Evolutionary conservation across 768 basidiomycete genomes (phyloP).

Genomic region (Agrocybe praecox): DNA sequence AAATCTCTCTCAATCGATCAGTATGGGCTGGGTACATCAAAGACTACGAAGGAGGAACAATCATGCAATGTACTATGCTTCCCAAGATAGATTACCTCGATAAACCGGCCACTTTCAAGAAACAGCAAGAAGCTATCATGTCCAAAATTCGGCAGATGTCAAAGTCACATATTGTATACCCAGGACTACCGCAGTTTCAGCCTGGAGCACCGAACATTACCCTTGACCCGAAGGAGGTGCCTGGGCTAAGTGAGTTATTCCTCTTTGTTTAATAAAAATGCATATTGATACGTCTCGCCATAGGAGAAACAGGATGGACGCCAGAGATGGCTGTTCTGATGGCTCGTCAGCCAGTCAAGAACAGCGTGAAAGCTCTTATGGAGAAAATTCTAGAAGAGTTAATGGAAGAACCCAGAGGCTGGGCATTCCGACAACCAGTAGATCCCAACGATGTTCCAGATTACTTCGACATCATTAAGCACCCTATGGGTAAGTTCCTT

Average conservation of each 20-base stretch:
- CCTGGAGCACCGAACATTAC: constrained; percentile 52
- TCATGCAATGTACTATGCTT: constrained; percentile 99
- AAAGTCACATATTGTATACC: constrained; percentile 82
- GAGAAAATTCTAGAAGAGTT: constrained; percentile 52
- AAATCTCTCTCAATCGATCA: constrained; percentile 88
- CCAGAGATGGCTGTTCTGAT: constrained; percentile 69
- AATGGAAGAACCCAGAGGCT: constrained; percentile 47
- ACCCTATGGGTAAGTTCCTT: constrained; percentile 83
- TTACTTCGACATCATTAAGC: constrained; percentile 86
- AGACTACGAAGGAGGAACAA: constrained; percentile 98
- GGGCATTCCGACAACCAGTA: constrained; percentile 89
- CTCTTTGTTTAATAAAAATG: background rate
- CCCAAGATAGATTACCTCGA: constrained; percentile 88
- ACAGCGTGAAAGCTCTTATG: constrained; percentile 74
- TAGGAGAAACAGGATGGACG: constrained; percentile 93
- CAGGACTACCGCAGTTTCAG: constrained; percentile 78
- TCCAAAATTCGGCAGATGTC: constrained; percentile 87
- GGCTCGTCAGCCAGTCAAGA: constrained; percentile 29
- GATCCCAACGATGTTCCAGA: constrained; percentile 78
- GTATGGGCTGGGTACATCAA: constrained; percentile 99
- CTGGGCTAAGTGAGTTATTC: constrained; percentile 72
- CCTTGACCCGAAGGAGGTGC: constrained; percentile 79
- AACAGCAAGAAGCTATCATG: constrained; percentile 89
- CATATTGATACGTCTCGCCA: constrained; percentile 1
- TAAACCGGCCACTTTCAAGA: constrained; percentile 71